Evolutionary conservation across 1,284 basidiomycete genomes (phyloP), one percentile per base, ranked within the genome.

Genomic region (Tilletia walkeri): DNA sequence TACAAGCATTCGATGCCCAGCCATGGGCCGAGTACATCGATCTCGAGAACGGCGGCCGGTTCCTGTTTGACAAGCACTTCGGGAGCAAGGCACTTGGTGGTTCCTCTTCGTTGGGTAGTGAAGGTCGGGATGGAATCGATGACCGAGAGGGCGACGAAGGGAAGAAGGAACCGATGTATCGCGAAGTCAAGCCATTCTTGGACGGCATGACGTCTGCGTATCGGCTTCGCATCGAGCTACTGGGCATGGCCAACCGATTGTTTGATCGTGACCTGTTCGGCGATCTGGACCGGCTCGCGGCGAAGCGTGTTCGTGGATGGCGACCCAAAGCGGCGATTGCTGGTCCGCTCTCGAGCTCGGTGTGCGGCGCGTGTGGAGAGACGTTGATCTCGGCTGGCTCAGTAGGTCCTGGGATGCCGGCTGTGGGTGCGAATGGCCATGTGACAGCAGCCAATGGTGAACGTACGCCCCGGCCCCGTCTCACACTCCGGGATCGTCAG

Each of bases 121-220:
- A 20, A 18, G 41, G 2, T 10, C 9, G 30, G 24, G 24, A 30
- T 30, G 24, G 24, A 30, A 30, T 30, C 30, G 53, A 18, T 7
- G 9, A 54, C 9, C 2, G 16, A 14, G 36, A 4, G 18, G 65
- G 16, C 10, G 65, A 47, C 3, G 56, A 12, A 7, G 30, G 36
- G n/a, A 84, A 84, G 50, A 84, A 84, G 48, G 82, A 85, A 39
- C 20, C 48, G 20, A 88, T 88, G 4, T 98, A 98, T 83, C 90
- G 91, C 45, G 94, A 98, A 84, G 95, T 98, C 84, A 88, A 94
- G 59, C 88, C 89, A 3, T 94, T 99, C 70, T 86, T 99, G 30
- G 91, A 90, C 0, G 91, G 93, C 39, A 99, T 99, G 93, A 86
- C 98, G 74, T 93, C 95, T 78, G 92, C 93, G 1, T 98, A 97